Base-by-base conservation (phyloP, 2,329 filamentous ascomycete genomes). In the Hypoxylon rubiginosum region DNA sequence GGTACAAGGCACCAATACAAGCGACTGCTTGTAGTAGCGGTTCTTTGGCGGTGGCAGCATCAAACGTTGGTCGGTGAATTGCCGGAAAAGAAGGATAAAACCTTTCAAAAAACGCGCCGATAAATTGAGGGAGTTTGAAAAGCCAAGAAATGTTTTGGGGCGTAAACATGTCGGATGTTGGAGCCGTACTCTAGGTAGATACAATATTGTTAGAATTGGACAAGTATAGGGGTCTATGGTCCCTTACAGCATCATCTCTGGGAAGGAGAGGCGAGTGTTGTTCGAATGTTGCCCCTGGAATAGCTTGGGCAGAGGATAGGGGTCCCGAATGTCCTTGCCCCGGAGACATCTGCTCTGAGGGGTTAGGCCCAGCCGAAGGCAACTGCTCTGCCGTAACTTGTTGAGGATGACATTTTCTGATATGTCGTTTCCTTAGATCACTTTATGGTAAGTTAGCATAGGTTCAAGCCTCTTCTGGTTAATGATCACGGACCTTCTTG, bases 351-450 rank as follows among this genome's bases (percentile, higher is more conserved):
- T 41, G 36, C 13, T 41, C 36, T 17, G 36, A 41, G n/a, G 36
- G 15, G n/a, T 41, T 41, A 17, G 36, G 13, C n/a, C 13, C 15
- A 41, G n/a, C n/a, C n/a, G n/a, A 41, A 41, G 36, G 11, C n/a
- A n/a, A n/a, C 36, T 59, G 56, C 32, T 43, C 56, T 9, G 19
- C 21, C 21, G 56, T 7, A 26, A 30, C 56, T 15, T 59, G 46
- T 41, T 59, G 41, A n/a, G 52, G 39, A 41, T 62, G 59, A 30
- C 52, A 57, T 48, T 62, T 62, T 49, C 46, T 49, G 15, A 62
- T 54, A 58, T 62, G 59, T 26, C 59, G 49, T 57, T 62, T 62
- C 30, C 59, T 57, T 28, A 62, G 45, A 45, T 62, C 59, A 45
- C 59, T 62, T 15, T 24, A 34, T 21, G 10, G 24, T 6, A 45